Base-by-base conservation (phyloP, 225 moss, liverwort and hornwort species). In the Physcomitrium patens region DNA sequence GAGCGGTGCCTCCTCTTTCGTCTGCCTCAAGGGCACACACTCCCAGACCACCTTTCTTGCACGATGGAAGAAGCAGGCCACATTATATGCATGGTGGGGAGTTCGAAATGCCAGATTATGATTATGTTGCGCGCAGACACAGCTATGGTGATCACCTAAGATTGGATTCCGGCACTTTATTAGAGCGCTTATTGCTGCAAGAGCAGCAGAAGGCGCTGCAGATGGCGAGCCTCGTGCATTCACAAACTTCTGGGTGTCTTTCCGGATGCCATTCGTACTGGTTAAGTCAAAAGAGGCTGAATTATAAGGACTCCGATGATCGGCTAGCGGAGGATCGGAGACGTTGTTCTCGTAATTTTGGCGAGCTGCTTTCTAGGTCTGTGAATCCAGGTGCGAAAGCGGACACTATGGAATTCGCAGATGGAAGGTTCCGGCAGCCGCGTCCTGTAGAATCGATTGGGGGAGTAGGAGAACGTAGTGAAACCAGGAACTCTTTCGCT, bases 181-280 rank as follows among this genome's bases (percentile, higher is more conserved):
- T 83, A 19, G 85, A 89, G 76, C 88, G 86, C 7, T 57, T 89
- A 76, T 64, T 85, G 77, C 70, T 86, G 67, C 85, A 85, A 68
- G 85, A 86, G 83, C 83, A 86, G 67, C 78, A 89, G 71, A 83
- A 86, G 67, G 85, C 88, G 47, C 19, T 83, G 13, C 78, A 83
- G 3, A 83, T 83, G 60, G 83, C 83, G 18, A 82, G 78, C 54
- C 70, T 85, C 51, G 85, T 85, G 72, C 85, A 85, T 17, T 82
- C 88, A 16, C 84, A 87, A 67, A 79, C 80, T 45, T 80, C 82
- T 0, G 85, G 82, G 44, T 85, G 88, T 43, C 73, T 88, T 26
- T 82, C 85, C 31, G 82, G 85, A 26, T 82, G 85, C 37, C 71
- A 79, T 51, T 85, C 82, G 8, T 85, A 82, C 45, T 82, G 78